Base-by-base conservation (phyloP, 2,329 filamentous ascomycete genomes). In the Aspergillus sp. region DNA sequence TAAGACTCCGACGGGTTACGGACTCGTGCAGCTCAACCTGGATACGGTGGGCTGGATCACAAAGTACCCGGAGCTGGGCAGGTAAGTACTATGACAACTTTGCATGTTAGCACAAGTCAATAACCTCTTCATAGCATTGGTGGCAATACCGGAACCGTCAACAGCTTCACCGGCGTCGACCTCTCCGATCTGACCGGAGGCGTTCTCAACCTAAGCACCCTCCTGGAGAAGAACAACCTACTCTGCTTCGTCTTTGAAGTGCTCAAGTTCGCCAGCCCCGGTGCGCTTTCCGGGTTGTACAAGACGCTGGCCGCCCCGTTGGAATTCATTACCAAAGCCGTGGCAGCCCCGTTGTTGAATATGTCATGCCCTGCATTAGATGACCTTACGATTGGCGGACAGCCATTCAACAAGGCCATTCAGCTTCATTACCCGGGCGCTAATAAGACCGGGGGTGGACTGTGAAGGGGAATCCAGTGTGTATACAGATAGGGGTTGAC, bases 111-210 rank as follows among this genome's bases (percentile, higher is more conserved):
- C 30, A 32, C 30, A 32, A 39, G 7, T 39, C 19, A 39, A 39
- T 39, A 39, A 39, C 36, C 1, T 26, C 9, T 28, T 10, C 12
- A 8, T 27, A 70, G 65, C 49, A 68, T 79, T 10, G 77, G 77
- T 7, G 77, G 77, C 7, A 80, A 80, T 52, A 69, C 70, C 4
- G 74, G 76, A 12, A 66, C 64, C 2, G 67, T 73, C 26, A 73
- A 79, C 60, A 73, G 68, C 26, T 80, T 78, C 52, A 63, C 70
- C 4, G 74, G 74, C 4, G 54, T 79, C 45, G 60, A 73, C 50
- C 32, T 74, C 2, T 48, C 51, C 2, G 60, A 75, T 46, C 32
- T 76, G 9, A 72, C 72, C 4, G 66, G 70, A 19, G 73, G 72
- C 34, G 57, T 70, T 32, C 51, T 65, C 48, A 59, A 69, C 54